Evolutionary conservation across 768 basidiomycete genomes (phyloP).

Genomic region (Boletus subcaerulescens): DNA sequence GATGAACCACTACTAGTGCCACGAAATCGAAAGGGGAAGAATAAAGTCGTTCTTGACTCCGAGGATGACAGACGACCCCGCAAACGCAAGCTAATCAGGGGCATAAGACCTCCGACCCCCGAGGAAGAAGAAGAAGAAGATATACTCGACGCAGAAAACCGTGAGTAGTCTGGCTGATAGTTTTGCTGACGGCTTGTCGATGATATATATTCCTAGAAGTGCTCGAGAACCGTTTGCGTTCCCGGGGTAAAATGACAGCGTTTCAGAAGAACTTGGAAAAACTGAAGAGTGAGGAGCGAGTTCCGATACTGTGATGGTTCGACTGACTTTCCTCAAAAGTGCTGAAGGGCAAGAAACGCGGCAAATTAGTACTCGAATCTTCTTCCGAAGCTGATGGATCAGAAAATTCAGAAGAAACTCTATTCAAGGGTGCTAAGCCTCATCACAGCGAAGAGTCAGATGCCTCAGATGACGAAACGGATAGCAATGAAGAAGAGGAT

Average conservation of each 20-base stretch:
- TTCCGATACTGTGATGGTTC: background rate
- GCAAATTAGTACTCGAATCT: slow-evolving; percentile 30
- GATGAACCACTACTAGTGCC: slow-evolving; percentile 19
- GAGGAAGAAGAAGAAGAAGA: slow-evolving; percentile 44
- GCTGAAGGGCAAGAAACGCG: slow-evolving; percentile 43
- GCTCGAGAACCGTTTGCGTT: slow-evolving; percentile 59
- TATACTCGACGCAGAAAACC: slow-evolving; percentile 46
- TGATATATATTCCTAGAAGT: slow-evolving; percentile 44
- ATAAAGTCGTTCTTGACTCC: slow-evolving; percentile 26
- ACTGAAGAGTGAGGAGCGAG: slow-evolving; percentile 49
- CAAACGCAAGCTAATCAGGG: slow-evolving; percentile 43
- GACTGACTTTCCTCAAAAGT: slow-evolving; percentile 7
- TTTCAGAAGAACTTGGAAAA: slow-evolving; percentile 67
- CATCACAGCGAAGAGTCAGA: slow-evolving; percentile 36
- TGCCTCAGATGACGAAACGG: slow-evolving; percentile 33
- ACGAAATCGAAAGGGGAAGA: slow-evolving; percentile 22
- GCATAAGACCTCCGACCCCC: slow-evolving; percentile 40
- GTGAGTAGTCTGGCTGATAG: slow-evolving; percentile 35
- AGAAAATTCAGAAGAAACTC: slow-evolving; percentile 24
- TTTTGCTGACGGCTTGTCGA: background rate
- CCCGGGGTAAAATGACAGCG: slow-evolving; percentile 52
- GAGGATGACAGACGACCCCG: slow-evolving; percentile 37
- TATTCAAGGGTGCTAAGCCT: slow-evolving; percentile 48
- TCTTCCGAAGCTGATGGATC: slow-evolving; percentile 34
- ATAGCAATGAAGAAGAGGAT: slow-evolving; percentile 21